Evolutionary conservation across 129 eudicot species (phyloP), one percentile per base, ranked within the genome.

Genomic region (Tagetes patula): DNA sequence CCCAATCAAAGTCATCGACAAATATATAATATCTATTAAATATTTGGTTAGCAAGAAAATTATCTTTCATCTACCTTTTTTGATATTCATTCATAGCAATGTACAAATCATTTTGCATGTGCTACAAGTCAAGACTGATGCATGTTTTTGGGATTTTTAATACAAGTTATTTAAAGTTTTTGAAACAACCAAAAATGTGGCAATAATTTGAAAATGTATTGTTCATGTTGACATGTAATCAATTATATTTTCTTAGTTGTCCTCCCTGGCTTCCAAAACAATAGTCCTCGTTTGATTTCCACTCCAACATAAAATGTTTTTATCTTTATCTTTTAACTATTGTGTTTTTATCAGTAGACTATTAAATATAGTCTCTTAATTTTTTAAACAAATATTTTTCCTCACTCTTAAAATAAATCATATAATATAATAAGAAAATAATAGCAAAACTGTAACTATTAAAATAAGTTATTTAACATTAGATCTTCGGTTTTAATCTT

Each of bases 21-120:
- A 64, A 20, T 68, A 63, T 69, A 34, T 60, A 68, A 68, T 58
- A 48, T 64, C 56, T 68, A 73, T 72, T 64, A 14, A n/a, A 73
- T 20, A 49, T 69, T 77, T 60, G 71, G 30, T 42, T 54, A 6
- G 49, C 64, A 11, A 50, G 20, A n/a, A 40, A 8, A 65, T 6
- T 52, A 32, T 3, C 53, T 50, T 73, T 61, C 66, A n/a, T 67
- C 58, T 31, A 43, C 12, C 27, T 20, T 55, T 4, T 47, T 41
- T 34, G 47, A 41, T 33, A 66, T 55, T 42, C 27, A 20, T 20
- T 47, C 6, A 20, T 63, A 63, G 30, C 70, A 34, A 8, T 75
- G 45, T 65, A 64, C 33, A 49, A 37, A 37, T 50, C 50, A 10
- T 42, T 12, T 13, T 63, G 69, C n/a, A 46, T 8, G 55, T 31